Evolutionary conservation across 495 filamentous ascomycete genomes (phyloP).

Genomic region (Cryomyces antarcticus): DNA sequence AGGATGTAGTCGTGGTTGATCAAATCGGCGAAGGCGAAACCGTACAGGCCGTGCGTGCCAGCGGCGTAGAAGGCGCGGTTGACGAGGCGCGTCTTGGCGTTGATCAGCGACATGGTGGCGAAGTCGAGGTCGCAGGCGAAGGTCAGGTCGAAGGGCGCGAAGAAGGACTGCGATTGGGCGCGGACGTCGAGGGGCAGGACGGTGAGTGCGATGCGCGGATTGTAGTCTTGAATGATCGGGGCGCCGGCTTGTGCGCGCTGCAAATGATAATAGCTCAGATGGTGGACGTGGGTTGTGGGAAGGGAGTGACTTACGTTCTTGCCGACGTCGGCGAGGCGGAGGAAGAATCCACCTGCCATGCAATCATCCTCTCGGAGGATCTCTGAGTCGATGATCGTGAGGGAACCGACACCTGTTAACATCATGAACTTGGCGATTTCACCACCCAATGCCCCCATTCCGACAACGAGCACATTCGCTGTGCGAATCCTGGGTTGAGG

Average conservation of each 20-base stretch:
- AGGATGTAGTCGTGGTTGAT: slow-evolving; percentile 75
- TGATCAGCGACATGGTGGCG: slow-evolving; percentile 49
- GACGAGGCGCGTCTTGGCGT: slow-evolving; percentile 58
- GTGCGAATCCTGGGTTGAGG: slow-evolving; percentile 45
- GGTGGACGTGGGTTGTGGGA: background rate
- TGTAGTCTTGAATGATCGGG: slow-evolving; percentile 61
- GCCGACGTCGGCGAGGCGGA: slow-evolving; percentile 51
- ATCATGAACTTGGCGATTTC: slow-evolving; percentile 98
- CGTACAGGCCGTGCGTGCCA: slow-evolving; percentile 73
- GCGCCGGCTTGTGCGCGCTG: slow-evolving; percentile 67
- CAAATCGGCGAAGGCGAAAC: slow-evolving; percentile 84
- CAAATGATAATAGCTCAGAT: background rate
- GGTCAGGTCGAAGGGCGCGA: slow-evolving; percentile 56
- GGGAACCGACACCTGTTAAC: slow-evolving; percentile 72
- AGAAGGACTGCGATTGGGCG: slow-evolving; percentile 47
- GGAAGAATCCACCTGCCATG: slow-evolving; percentile 73
- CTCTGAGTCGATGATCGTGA: slow-evolving; percentile 76
- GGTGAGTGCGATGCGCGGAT: slow-evolving; percentile 67
- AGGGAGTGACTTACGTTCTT: slow-evolving; percentile 36
- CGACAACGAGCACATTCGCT: slow-evolving; percentile 78
- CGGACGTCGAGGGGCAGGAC: slow-evolving; percentile 45
- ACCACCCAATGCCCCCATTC: slow-evolving; percentile 73
- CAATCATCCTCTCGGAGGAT: slow-evolving; percentile 52
- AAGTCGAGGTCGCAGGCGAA: slow-evolving; percentile 84
- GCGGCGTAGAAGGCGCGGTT: slow-evolving; percentile 74